Base-by-base conservation (phyloP, 495 filamentous ascomycete species). In the Daldinia grandis region DNA sequence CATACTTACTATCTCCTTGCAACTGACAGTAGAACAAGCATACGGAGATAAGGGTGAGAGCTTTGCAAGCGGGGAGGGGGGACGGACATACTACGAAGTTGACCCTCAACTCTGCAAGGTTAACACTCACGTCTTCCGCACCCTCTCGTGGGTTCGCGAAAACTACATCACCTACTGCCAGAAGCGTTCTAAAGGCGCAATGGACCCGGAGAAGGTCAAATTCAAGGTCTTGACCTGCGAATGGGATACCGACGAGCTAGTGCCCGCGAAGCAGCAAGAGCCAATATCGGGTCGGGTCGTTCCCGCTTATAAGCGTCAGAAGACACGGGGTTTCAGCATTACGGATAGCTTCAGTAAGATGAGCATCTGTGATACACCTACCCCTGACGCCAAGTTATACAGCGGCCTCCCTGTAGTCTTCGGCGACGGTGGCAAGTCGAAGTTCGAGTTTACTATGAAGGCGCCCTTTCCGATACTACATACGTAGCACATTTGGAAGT, bases 141-240 rank as follows among this genome's bases (percentile, higher is more conserved):
- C 72, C 7, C 27, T 76, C 33, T 27, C 38, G 9, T 78, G 76
- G 76, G 65, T 76, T 30, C 70, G 67, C 3, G 65, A 62, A n/a
- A 76, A 69, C 44, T 78, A 77, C 58, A n/a, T 77, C n/a, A 33
- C 53, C 4, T 66, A 76, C 55, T 75, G 75, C 66, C 27, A 44
- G 49, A 54, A 64, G n/a, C 59, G 53, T 9, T 73, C 59, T 8
- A 64, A 38, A 47, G 73, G 76, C 1, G 49, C 65, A 1, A 30
- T 30, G n/a, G 31, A 67, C 25, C 75, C 76, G 5, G 69, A 76
- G 24, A 61, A 51, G 5, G 76, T 78, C 35, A 56, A 72, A 15
- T 78, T 78, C 65, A 72, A 71, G 64, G 61, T 78, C 14, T 49
- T 78, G 25, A 67, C 66, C 14, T 78, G 75, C 44, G 76, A 77